phyloP scores from a whole-genome alignment of 768 basidiomycete genomes.

The Dendrothele bispora region DNA sequence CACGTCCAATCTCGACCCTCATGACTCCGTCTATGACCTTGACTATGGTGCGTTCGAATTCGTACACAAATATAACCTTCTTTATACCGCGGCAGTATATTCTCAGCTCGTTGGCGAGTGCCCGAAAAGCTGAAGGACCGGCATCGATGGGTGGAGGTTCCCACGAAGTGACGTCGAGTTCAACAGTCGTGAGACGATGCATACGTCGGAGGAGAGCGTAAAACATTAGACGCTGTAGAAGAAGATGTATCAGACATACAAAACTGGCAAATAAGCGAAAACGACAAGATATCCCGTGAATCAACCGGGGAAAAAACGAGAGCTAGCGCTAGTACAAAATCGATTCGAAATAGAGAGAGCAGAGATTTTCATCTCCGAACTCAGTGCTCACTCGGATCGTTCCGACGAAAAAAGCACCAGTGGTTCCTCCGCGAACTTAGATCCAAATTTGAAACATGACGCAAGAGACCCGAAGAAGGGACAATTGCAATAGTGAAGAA shows the following conservation, averaged over 20 bases:
- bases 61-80: constrained; percentile 60
- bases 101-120: constrained; percentile 58
- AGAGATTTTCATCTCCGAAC: no score
- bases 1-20: no score
- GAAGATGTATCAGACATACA: constrained; percentile 5
- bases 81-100: constrained; percentile 55
- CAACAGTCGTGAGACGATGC: constrained; percentile 49
- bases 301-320: constrained; percentile 1
- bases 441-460: no score
- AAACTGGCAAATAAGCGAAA: not conserved
- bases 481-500: constrained; percentile 3
- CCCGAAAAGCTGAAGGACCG: constrained; percentile 51
- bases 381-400: no score
- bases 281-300: not conserved
- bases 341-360: no score
- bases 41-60: constrained; percentile 59
- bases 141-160: constrained; percentile 47
- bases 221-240: constrained; percentile 54
- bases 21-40: constrained; percentile 28
- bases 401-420: no score
- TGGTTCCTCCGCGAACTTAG: no score
- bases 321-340: no score
- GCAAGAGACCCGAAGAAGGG: no score
- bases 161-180: constrained; percentile 69
- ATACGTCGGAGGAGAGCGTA: constrained; percentile 61